Evolutionary conservation across 2,329 filamentous ascomycete species (phyloP).

Genomic region (Sporothrix dimorphospora): DNA sequence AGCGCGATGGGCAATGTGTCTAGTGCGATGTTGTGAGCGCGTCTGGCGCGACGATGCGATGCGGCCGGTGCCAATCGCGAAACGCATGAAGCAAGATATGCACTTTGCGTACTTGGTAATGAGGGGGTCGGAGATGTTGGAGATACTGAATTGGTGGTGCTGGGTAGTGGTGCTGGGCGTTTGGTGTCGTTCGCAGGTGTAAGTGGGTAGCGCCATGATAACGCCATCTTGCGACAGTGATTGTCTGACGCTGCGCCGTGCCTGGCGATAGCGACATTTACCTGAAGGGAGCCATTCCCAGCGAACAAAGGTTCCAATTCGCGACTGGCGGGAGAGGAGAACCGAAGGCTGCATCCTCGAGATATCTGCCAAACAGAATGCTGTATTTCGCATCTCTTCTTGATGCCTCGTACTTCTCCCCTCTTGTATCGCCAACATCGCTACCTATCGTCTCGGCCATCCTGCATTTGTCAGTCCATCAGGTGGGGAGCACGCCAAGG

Average conservation of each 20-base stretch:
- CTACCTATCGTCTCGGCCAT: background rate
- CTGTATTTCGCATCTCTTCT: background rate
- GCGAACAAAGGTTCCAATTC: background rate
- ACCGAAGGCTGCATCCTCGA: background rate
- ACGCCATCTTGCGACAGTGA: conserved; percentile 30
- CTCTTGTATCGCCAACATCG: background rate
- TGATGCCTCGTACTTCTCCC: background rate
- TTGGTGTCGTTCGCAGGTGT: background rate
- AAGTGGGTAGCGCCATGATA: conserved; percentile 29
- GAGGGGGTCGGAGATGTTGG: background rate
- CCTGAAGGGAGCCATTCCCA: background rate
- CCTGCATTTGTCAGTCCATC: background rate
- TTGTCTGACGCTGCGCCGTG: conserved; percentile 8
- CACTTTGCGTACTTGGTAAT: background rate
- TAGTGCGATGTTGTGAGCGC: conserved; percentile 17
- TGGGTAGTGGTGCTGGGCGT: too few species aligned
- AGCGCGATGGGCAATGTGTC: background rate
- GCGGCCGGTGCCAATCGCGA: background rate
- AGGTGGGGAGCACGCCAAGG: background rate
- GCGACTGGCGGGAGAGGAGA: background rate
- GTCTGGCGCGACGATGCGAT: background rate
- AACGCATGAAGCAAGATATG: background rate
- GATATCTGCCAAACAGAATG: background rate
- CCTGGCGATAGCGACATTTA: conserved; percentile 24
- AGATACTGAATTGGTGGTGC: background rate